Percentiles rank a stretch among this genome's conserved stretches.
Conservation (phyloP, 2,329 filamentous ascomycete genomes). For the Xylariaceae sp. region DNA sequence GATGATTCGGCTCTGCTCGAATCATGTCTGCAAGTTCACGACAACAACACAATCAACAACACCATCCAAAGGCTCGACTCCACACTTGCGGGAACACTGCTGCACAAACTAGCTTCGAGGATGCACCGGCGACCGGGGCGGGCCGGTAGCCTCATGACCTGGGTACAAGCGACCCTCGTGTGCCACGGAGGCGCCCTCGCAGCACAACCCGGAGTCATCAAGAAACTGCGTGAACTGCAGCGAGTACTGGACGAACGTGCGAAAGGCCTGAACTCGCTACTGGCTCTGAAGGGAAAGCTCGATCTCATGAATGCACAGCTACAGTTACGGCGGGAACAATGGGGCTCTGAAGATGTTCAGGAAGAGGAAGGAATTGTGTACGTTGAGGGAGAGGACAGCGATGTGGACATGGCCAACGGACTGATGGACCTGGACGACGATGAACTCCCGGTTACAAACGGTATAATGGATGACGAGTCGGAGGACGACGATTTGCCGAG, state of each 20-base stretch:
- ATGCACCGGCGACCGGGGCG: slow-evolving; percentile 83
- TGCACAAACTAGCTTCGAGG: slow-evolving; percentile 79
- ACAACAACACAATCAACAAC: slow-evolving; percentile 70
- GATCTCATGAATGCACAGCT: slow-evolving; percentile 92
- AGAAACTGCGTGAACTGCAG: slow-evolving; percentile 71
- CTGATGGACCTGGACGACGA: slow-evolving; percentile 53
- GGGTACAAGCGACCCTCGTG: slow-evolving; percentile 93
- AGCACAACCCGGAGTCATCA: slow-evolving; percentile 75
- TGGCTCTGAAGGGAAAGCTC: slow-evolving; percentile 89
- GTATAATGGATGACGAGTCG: slow-evolving; percentile 50
- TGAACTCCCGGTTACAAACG: slow-evolving; percentile 51
- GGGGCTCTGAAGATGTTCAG: slow-evolving; percentile 47
- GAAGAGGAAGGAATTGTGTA: slow-evolving; percentile 69
- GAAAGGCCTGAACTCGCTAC: slow-evolving; percentile 71
- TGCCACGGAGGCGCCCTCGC: slow-evolving; percentile 88
- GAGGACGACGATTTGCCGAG: slow-evolving; percentile 50
- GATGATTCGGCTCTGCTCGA: slow-evolving; percentile 88
- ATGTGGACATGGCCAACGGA: slow-evolving; percentile 38
- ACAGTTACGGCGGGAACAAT: slow-evolving; percentile 67
- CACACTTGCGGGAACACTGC: slow-evolving; percentile 68
- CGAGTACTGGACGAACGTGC: slow-evolving; percentile 84
- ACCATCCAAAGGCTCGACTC: slow-evolving; percentile 91
- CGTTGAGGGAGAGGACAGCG: slow-evolving; percentile 73
- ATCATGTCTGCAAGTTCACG: slow-evolving; percentile 78
- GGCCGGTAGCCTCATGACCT: slow-evolving; percentile 84